Percentiles rank a stretch among this genome's conserved stretches.
Conservation (phyloP, 1,284 basidiomycete genomes). For the Pterula multifida region DNA sequence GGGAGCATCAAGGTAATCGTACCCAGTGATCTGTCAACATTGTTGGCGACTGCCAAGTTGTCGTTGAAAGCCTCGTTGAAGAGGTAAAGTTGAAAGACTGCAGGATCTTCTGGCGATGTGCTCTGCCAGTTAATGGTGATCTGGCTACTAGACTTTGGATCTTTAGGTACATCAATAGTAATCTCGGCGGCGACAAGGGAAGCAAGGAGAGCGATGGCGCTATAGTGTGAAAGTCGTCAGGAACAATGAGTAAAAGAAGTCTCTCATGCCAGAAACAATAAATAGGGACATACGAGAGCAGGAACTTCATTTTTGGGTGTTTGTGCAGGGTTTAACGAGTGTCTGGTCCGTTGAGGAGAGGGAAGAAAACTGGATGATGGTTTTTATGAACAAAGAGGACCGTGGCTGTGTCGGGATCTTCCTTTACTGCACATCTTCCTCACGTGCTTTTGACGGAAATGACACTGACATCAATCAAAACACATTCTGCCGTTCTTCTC, state of each 20-base stretch:
- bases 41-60: background rate
- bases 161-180: background rate
- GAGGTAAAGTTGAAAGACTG: background rate
- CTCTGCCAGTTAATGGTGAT: conserved; percentile 1
- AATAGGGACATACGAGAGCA: background rate
- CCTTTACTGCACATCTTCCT: background rate
- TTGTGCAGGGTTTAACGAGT: background rate
- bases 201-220: background rate
- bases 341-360: background rate
- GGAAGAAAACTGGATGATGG: background rate
- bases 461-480: too few relatives aligned
- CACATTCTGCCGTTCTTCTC: background rate
- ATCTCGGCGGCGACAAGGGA: background rate
- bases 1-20: background rate
- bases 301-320: background rate
- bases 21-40: background rate
- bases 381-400: background rate
- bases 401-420: background rate
- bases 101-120: background rate
- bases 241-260: background rate
- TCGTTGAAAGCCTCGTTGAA: background rate
- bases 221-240: background rate
- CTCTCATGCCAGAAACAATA: too few relatives aligned
- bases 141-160: background rate
- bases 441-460: background rate